Base-by-base conservation (phyloP, 2,329 filamentous ascomycete genomes). In the Nigrograna mackinnonii region DNA sequence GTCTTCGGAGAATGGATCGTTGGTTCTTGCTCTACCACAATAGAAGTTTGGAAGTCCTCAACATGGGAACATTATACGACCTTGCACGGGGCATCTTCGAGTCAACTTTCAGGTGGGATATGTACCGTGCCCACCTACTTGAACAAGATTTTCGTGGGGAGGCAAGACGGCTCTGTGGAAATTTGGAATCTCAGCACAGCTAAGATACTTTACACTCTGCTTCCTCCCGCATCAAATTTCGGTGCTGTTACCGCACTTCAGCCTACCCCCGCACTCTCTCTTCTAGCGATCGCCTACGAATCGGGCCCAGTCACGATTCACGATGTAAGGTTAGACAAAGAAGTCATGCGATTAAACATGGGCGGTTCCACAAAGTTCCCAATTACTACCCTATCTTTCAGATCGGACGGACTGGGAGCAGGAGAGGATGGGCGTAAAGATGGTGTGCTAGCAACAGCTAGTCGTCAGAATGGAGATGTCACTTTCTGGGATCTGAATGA, bases 131-230 rank as follows among this genome's bases (percentile, higher is more conserved):
- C 92, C 1, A 97, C 94, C 0, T 95, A 91, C 68, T 71, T 99
- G 47, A 99, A 99, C 77, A 99, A 99, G 70, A 82, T 99, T 33
- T 90, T 97, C 52, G 87, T 90, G 3, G 95, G 90, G 7, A 85
- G 90, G 57, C 82, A 81, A 50, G 91, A 99, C 66, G 94, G 94
- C 5, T 87, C 85, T 67, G 85, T 96, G 6, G 94, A 99, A 63
- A 95, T 99, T 37, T 99, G 94, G 92, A 99, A 99, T 63, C 76
- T 99, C 47, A 95, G 87, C 64, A 96, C 89, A 3, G 91, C 79
- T 35, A 96, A 95, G 67, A 78, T 96, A 40, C 83, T 99, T 20
- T 95, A 96, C 68, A 95, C 91, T 2, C 85, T 99, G 38, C 74
- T 94, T 12, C 88, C 94, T 1, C 85, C 88, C 0, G 80, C 81